Conservation (phyloP, 164 flowering plant species). For the Brasenia schreberi region DNA sequence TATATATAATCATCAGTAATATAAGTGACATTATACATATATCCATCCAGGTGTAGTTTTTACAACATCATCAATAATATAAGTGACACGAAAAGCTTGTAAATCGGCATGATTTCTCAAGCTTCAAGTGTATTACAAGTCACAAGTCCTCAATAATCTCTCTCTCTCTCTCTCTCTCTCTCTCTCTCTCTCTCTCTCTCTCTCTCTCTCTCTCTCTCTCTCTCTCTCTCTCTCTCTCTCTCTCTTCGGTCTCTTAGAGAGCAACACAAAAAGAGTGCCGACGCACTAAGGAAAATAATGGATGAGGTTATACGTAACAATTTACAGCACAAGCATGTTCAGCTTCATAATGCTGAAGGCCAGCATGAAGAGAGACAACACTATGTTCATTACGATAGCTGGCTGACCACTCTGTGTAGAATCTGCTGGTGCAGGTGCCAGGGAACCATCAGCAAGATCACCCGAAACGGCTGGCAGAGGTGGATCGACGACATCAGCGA, state of each 20-base stretch:
- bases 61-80: too few species aligned
- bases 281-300: neutral
- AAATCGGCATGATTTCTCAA: too few species aligned
- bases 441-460: neutral
- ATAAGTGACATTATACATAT: too few species aligned
- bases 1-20: too few species aligned
- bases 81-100: too few species aligned
- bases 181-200: too few species aligned
- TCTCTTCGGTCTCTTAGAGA: neutral
- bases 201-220: neutral
- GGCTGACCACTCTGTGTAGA: conserved; percentile 13
- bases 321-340: neutral
- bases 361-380: conserved; percentile 19
- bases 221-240: neutral
- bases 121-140: too few species aligned
- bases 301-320: neutral
- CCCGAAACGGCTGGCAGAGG: conserved; percentile 54
- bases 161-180: neutral
- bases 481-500: conserved; percentile 45
- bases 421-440: conserved; percentile 9
- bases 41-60: too few species aligned
- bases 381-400: conserved; percentile 13
- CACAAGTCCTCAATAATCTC: neutral
- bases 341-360: conserved; percentile 9
- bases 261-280: neutral